Evolutionary conservation across 2,329 filamentous ascomycete species (phyloP).

Genomic region (Fusarium avenaceum): DNA sequence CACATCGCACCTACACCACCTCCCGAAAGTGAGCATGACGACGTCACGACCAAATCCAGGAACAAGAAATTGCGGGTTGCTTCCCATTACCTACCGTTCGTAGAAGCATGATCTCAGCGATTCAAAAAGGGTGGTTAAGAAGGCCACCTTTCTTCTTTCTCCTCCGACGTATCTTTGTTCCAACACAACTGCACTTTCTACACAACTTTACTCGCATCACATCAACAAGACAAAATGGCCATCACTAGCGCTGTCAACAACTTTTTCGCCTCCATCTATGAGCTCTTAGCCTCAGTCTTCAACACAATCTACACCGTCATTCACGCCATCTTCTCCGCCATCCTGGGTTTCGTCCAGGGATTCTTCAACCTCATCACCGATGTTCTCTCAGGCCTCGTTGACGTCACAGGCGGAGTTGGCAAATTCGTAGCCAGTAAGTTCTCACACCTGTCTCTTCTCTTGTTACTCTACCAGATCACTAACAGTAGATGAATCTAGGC

Average conservation of each 20-base stretch:
- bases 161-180: background rate
- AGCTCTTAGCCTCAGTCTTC: conserved; percentile 57
- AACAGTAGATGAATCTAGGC: conserved; percentile 42
- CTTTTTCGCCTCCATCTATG: conserved; percentile 59
- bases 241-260: conserved; percentile 55
- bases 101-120: background rate
- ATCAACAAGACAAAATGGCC: conserved; percentile 48
- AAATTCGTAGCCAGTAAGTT: conserved; percentile 57
- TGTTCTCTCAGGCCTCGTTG: conserved; percentile 53
- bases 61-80: conserved; percentile 10
- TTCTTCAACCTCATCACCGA: conserved; percentile 55
- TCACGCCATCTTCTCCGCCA: conserved; percentile 51
- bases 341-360: conserved; percentile 56
- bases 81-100: no score
- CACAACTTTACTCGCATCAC: background rate
- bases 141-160: background rate
- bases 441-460: background rate
- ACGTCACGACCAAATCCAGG: conserved; percentile 47
- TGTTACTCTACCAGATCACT: background rate
- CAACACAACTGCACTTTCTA: background rate
- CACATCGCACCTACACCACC: conserved; percentile 23
- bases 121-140: conserved; percentile 13
- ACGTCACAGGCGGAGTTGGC: conserved; percentile 56
- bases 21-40: conserved; percentile 44
- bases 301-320: conserved; percentile 53